phyloP scores from a whole-genome alignment of 139 green algal species.

The Tetraselmis striata region DNA sequence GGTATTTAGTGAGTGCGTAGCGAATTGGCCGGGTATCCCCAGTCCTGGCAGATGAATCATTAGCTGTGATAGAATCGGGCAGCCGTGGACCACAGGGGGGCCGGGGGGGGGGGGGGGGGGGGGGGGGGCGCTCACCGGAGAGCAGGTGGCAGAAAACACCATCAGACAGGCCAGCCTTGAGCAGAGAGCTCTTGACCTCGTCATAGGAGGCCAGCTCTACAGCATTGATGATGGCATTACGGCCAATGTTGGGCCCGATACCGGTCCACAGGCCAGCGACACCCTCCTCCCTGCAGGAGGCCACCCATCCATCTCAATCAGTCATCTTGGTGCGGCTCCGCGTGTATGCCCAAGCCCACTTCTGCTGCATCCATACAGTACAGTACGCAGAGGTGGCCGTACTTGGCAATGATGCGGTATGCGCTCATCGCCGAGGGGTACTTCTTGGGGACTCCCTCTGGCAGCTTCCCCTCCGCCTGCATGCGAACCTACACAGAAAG shows the following conservation, averaged over 20 bases:
- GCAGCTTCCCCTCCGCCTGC: constrained; percentile 84
- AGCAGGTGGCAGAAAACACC: constrained; percentile 64
- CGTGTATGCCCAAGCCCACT: not conserved
- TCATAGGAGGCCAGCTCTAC: constrained; percentile 95
- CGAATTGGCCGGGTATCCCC: too few species aligned
- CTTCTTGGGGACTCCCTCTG: constrained; percentile 59
- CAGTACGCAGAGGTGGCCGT: constrained; percentile 5
- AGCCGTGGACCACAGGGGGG: not conserved
- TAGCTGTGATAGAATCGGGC: not conserved
- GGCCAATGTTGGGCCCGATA: constrained; percentile 88
- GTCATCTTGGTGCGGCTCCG: not conserved
- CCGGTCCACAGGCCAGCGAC: constrained; percentile 87
- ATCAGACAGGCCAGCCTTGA: constrained; percentile 23
- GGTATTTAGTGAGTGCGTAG: too few species aligned
- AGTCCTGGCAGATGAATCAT: too few species aligned
- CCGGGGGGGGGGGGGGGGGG: too few species aligned
- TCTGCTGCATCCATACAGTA: not conserved
- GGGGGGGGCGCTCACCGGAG: constrained; percentile 20
- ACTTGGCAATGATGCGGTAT: constrained; percentile 84
- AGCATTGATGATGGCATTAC: constrained; percentile 97
- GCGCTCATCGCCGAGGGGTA: constrained; percentile 80
- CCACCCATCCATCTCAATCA: not conserved
- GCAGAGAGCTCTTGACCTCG: constrained; percentile 51
- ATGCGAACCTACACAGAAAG: constrained; percentile 74
- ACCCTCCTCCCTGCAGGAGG: constrained; percentile 70